Percentiles rank a stretch among this genome's conserved stretches.
Conservation (phyloP, 108 stramenopile genomes). For the Skeletonema tropicum region DNA sequence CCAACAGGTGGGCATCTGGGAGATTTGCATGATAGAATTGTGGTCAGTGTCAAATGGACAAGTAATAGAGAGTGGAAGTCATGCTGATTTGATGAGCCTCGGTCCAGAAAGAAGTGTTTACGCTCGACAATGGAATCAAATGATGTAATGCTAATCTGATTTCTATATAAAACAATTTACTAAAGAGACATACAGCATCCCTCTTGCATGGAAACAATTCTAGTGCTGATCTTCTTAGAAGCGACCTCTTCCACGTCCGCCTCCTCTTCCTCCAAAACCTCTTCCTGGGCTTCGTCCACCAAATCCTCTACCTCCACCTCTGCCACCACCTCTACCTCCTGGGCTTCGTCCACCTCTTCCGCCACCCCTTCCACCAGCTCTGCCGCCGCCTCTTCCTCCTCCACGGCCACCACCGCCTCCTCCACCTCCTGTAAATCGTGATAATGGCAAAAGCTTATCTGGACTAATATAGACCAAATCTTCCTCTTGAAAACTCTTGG, state of each 20-base stretch:
- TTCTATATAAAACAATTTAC: conserved; percentile 9
- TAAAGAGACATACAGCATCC: conserved; percentile 3
- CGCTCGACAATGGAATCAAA: conserved; percentile 83
- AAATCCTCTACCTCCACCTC: conserved; percentile 50
- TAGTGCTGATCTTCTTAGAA: not conserved
- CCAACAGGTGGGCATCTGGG: conserved; percentile 83
- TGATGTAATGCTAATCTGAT: conserved; percentile 33
- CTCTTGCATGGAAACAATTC: not conserved
- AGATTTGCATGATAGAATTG: conserved; percentile 82
- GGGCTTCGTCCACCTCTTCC: conserved; percentile 47
- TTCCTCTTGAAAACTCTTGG: conserved; percentile 88
- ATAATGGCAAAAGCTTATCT: conserved; percentile 92
- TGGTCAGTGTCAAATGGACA: conserved; percentile 78
- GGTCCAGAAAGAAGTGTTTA: conserved; percentile 85
- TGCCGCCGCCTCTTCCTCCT: conserved; percentile 56
- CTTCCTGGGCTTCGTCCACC: conserved; percentile 36
- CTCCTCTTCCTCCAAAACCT: conserved; percentile 9
- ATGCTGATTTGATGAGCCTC: conserved; percentile 73
- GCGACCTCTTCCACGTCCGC: conserved; percentile 2
- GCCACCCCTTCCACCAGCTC: conserved; percentile 66
- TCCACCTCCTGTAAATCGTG: conserved; percentile 90
- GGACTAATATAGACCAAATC: conserved; percentile 93
- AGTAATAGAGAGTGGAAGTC: conserved; percentile 84
- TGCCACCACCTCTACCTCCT: conserved; percentile 35
- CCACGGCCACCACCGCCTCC: conserved; percentile 74